Conservation (phyloP, 225 moss, liverwort and hornwort genomes). For the Sphagnum tenellum region DNA sequence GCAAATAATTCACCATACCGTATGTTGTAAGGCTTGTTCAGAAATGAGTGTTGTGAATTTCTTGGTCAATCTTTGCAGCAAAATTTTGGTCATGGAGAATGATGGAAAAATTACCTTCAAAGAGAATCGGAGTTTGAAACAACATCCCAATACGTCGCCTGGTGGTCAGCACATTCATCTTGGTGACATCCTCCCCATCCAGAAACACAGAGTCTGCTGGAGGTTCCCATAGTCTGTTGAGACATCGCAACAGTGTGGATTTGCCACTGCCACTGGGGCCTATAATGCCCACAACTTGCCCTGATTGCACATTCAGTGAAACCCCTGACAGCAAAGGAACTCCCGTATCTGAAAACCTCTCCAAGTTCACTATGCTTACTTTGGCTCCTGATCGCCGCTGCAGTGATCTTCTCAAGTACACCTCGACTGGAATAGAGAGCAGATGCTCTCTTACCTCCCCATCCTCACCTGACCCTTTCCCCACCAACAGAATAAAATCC, state of each 20-base stretch:
- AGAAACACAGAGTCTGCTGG: slow-evolving; percentile 31
- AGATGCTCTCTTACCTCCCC: slow-evolving; percentile 27
- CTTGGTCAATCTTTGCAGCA: neutral
- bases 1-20: no score
- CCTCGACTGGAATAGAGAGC: slow-evolving; percentile 14
- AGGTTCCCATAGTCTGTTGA: slow-evolving; percentile 57
- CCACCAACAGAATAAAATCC: neutral
- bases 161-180: slow-evolving; percentile 25
- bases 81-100: neutral
- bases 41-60: no score
- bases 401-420: neutral
- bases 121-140: slow-evolving; percentile 46
- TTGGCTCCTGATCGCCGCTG: slow-evolving; percentile 12
- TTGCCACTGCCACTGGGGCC: slow-evolving; percentile 49
- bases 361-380: slow-evolving; percentile 30
- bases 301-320: slow-evolving; percentile 22
- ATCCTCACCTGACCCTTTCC: slow-evolving; percentile 8
- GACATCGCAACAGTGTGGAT: slow-evolving; percentile 42
- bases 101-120: slow-evolving; percentile 23
- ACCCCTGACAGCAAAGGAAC: slow-evolving; percentile 17
- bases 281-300: slow-evolving; percentile 44
- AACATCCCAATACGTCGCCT: slow-evolving; percentile 53
- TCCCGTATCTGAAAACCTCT: slow-evolving; percentile 27
- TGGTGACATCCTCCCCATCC: slow-evolving; percentile 43
- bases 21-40: no score